phyloP scores from a whole-genome alignment of 441 rosid species.

The Bruguiera hainesii region DNA sequence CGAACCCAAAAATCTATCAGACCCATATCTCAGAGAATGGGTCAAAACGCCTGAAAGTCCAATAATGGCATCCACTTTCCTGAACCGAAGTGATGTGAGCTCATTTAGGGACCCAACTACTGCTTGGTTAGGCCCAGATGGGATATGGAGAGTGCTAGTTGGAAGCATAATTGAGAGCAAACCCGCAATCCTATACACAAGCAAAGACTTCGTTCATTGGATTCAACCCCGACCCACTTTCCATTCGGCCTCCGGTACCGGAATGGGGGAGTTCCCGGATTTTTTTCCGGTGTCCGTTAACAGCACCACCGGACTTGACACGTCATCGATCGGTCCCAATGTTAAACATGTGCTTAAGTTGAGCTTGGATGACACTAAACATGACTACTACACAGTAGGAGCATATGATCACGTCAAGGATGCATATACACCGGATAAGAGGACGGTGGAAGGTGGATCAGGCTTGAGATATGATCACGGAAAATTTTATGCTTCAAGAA shows the following conservation, averaged over 20 bases:
- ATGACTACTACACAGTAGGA: conserved; percentile 68
- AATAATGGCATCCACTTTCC: conserved; percentile 48
- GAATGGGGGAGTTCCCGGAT: conserved; percentile 96
- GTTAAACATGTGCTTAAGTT: conserved; percentile 60
- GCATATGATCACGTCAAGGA: conserved; percentile 38
- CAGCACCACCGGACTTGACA: conserved; percentile 36
- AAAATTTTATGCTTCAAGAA: conserved; percentile 77
- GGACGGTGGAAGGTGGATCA: conserved; percentile 32
- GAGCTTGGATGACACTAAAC: conserved; percentile 59
- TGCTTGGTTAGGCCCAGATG: conserved; percentile 70
- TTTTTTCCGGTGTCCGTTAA: conserved; percentile 46
- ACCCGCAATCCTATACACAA: conserved; percentile 49
- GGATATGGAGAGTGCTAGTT: conserved; percentile 50
- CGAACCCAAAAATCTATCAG: conserved; percentile 48
- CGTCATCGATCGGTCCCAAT: conserved; percentile 23
- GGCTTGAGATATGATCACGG: conserved; percentile 80
- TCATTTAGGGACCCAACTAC: conserved; percentile 88
- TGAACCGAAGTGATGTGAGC: conserved; percentile 48
- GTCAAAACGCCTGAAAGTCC: conserved; percentile 53
- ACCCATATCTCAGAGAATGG: conserved; percentile 63
- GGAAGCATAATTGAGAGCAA: conserved; percentile 60
- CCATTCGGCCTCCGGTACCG: conserved; percentile 47
- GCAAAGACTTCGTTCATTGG: conserved; percentile 66
- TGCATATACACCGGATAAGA: conserved; percentile 43
- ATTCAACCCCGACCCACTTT: conserved; percentile 37